Evolutionary conservation across 768 basidiomycete genomes (phyloP), one percentile per base, ranked within the genome.

Genomic region (Phylloporus sp.): DNA sequence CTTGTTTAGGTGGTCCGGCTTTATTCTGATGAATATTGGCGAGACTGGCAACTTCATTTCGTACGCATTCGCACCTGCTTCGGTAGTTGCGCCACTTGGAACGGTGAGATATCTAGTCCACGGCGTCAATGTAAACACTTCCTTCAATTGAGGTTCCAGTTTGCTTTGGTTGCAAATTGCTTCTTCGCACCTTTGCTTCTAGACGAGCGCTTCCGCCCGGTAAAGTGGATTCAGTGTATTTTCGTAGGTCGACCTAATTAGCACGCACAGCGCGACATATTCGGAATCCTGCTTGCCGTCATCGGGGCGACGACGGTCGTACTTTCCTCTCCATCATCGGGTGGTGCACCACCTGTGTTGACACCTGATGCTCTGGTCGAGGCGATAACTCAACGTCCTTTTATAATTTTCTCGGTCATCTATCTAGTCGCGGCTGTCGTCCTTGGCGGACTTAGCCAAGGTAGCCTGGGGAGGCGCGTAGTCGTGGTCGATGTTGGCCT

Each of bases 261-360:
- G 15, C 42, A 28, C 21, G 27, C 42, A 18, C 48, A 90, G 87
- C 79, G 81, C 33, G 90, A 92, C 61, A 70, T 91, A 27, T 58
- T 90, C 24, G 90, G 91, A 21, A 82, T 96, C 35, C 44, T 75
- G 1, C 76, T 97, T 44, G 88, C 93, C 28, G 75, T 96, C 29
- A 64, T 94, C 11, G 95, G 95, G 15, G 93, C 93, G 1, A 79
- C 90, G 9, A 95, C 92, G 0, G 90, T 99, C n/a, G 94, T 98
- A 13, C 70, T 91, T 50, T 79, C 86, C 49, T 72, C 86, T 50
- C 78, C 90, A 63, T 71, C 82, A 9, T 82, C 86, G 6, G 80
- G 89, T 50, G 76, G 77, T 29, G 74, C 80, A 52, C 60, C 52
- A 38, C 65, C 66, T 8, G 56, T 62, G n/a, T 71, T 92, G 36